A percentile compares a stretch with the other conserved stretches of the same genome.
Conservation (phyloP, 2,329 filamentous ascomycete species). For the Thermothelomyces thermophilus region DNA sequence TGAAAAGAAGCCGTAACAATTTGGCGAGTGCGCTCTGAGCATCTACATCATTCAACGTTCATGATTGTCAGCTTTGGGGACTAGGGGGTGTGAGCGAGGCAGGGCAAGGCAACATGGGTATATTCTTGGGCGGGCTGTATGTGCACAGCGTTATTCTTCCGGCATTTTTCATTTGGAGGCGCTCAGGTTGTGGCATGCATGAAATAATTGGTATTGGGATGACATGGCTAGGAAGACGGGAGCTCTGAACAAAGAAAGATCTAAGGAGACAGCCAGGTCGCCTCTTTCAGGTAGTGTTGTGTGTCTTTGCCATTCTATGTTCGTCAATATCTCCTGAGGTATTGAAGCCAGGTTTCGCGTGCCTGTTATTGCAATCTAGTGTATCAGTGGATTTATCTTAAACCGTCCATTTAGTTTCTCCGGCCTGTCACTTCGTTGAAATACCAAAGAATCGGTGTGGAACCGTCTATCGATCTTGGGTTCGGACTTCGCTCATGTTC, state of each 20-base stretch:
- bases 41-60: background rate
- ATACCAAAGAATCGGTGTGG: too few relatives aligned
- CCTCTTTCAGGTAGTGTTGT: background rate
- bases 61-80: background rate
- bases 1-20: background rate
- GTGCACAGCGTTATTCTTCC: constrained; percentile 5
- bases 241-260: background rate
- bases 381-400: too few relatives aligned
- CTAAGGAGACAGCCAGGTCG: background rate
- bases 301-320: background rate
- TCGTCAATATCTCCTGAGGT: too few relatives aligned
- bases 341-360: too few relatives aligned
- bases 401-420: too few relatives aligned
- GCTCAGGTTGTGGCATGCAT: background rate
- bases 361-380: too few relatives aligned
- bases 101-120: constrained; percentile 2
- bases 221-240: background rate
- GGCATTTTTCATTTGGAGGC: background rate
- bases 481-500: too few relatives aligned
- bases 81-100: background rate
- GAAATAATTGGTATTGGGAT: background rate
- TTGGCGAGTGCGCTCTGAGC: too few relatives aligned
- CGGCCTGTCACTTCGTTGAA: too few relatives aligned
- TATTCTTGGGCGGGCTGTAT: constrained; percentile 1
- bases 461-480: too few relatives aligned